These are phyloP conservation scores for Stenogyne calaminthoides DNA, from an alignment of 305 asterid species.

Conservation along the genomic window DNA sequence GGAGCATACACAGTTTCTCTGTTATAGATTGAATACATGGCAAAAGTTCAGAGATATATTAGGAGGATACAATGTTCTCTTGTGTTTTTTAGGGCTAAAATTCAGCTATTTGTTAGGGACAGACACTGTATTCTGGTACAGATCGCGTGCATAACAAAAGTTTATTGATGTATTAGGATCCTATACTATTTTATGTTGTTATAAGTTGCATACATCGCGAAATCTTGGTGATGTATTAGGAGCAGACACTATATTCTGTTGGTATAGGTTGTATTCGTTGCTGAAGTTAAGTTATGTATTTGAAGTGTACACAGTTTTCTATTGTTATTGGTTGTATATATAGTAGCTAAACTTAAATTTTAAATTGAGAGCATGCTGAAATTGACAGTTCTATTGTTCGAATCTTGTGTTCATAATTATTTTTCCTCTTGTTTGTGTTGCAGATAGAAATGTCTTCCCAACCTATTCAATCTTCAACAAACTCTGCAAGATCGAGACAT, in stretches of 20 bases:
- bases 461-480: conserved; percentile 66
- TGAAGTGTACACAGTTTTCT: background rate
- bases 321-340: conserved; percentile 14
- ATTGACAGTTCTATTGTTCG: conserved; percentile 1
- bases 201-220: background rate
- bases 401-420: conserved; percentile 10
- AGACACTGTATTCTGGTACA: background rate
- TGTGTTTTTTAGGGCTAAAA: background rate
- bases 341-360: background rate
- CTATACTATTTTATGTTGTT: conserved; percentile 8
- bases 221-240: background rate
- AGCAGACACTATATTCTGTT: background rate
- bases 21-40: conserved; percentile 10
- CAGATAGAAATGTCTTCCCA: conserved; percentile 50
- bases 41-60: background rate
- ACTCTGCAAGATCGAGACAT: conserved; percentile 76
- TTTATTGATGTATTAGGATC: background rate
- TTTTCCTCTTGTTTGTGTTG: conserved; percentile 41
- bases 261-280: conserved; percentile 16
- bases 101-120: background rate
- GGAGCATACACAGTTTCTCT: background rate
- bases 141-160: background rate
- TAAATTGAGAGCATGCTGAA: background rate
- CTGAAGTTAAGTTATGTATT: background rate
- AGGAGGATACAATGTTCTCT: background rate